Evolutionary conservation across 495 filamentous ascomycete species (phyloP), one percentile per base, ranked within the genome.

Genomic region (Sporormia fimetaria): DNA sequence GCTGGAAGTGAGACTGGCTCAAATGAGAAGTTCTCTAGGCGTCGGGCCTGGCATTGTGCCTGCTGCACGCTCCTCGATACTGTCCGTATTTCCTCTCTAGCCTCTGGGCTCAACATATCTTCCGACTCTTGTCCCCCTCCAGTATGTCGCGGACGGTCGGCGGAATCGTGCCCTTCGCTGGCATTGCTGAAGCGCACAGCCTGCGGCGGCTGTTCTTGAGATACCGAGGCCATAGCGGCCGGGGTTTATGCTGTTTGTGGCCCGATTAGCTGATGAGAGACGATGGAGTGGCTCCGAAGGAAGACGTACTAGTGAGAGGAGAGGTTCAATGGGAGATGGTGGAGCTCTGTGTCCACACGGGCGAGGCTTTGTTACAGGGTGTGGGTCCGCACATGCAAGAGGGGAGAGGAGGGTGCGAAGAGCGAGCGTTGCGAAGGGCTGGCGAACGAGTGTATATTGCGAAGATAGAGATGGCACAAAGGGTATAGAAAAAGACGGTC

Each of bases 1-100:
- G 75, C 66, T n/a, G 86, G 86, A 23, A 94, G 64, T 25, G 87
- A 94, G 28, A 92, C 71, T 17, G 87, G 78, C 50, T 93, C 87
- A 58, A 87, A 94, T 4, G 75, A 75, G 58, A 83, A 93, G 52
- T 85, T 81, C 46, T 77, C 80, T 62, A 87, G 74, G n/a, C 86
- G 76, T 20, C 74, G 71, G 52, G 82, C 76, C 59, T 94, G 87
- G 42, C 90, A 67, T 54, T 78, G 74, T 14, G 81, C 71, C 43
- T 74, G 73, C 47, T 83, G 78, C 33, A 93, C 60, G 31, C 70
- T 75, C 42, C 74, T 68, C n/a, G 82, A 75, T 26, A 94, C 62
- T 52, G 75, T 78, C 33, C 76, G 73, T 40, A 94, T 62, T 42
- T 83, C 71, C 25, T 83, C 75, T 46, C 74, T 57, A 21, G 69